Conservation (phyloP, 331 rosid genomes). For the Malus hybrid region DNA sequence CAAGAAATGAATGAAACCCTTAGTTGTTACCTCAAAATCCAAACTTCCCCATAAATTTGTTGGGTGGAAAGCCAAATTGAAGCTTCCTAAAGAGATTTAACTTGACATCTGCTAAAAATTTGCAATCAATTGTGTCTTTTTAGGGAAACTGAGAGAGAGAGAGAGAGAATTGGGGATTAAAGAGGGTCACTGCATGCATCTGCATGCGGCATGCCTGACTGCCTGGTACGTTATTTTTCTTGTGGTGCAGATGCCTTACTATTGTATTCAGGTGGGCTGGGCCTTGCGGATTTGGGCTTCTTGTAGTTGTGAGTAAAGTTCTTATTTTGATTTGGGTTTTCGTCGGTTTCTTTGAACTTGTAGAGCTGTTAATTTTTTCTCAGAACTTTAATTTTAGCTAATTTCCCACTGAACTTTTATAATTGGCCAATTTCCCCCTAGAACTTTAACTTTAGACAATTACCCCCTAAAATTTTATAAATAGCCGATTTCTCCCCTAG, state of each 20-base stretch:
- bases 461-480: too few species aligned
- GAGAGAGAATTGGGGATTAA: not conserved
- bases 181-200: not conserved
- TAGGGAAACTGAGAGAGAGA: not conserved
- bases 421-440: too few species aligned
- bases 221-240: conserved; percentile 1
- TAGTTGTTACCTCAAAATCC: conserved; percentile 16
- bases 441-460: too few species aligned
- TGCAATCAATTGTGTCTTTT: not conserved
- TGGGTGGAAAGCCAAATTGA: not conserved
- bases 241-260: too few species aligned
- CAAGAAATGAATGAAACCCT: conserved; percentile 4
- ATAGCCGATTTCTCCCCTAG: too few species aligned
- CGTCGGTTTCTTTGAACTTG: too few species aligned
- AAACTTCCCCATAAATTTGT: not conserved
- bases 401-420: too few species aligned
- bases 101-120: not conserved
- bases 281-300: not conserved
- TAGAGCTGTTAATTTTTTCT: too few species aligned
- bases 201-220: not conserved
- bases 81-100: not conserved
- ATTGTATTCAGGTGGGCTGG: not conserved
- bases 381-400: too few species aligned
- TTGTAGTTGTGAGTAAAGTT: too few species aligned
- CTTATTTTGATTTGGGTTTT: too few species aligned